A percentile compares a stretch with the other conserved stretches of the same genome.
phyloP scores from a whole-genome alignment of 1,284 basidiomycete genomes.

The Sutorius eximius region DNA sequence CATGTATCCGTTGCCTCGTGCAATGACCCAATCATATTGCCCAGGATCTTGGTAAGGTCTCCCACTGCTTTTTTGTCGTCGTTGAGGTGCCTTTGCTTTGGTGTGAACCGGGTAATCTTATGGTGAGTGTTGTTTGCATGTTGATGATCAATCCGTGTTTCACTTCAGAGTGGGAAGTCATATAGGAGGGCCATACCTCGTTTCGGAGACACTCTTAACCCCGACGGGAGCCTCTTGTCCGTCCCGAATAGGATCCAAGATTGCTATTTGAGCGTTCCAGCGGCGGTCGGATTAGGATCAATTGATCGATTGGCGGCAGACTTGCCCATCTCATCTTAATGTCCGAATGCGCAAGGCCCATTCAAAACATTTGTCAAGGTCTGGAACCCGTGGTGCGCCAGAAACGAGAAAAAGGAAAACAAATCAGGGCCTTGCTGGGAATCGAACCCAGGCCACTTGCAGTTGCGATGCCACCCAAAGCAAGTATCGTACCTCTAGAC shows the following conservation, averaged over 20 bases:
- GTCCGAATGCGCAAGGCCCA: neutral
- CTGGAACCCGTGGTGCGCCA: no score
- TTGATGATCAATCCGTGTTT: neutral
- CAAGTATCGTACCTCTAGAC: constrained; percentile 51
- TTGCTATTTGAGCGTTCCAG: neutral
- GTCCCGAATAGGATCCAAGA: neutral
- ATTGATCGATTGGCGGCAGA: neutral
- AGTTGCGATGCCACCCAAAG: constrained; percentile 38
- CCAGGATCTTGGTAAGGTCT: neutral
- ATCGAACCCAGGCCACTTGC: constrained; percentile 50
- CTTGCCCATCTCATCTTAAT: neutral
- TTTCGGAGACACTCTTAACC: neutral
- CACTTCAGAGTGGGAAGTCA: no score
- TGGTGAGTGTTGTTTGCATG: neutral
- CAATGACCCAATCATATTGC: neutral
- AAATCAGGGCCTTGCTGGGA: constrained; percentile 40
- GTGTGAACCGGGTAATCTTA: neutral
- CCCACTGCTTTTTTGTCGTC: neutral
- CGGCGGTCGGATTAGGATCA: neutral
- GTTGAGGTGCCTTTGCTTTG: neutral
- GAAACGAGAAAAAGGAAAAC: neutral
- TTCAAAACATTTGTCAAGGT: no score
- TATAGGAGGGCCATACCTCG: neutral
- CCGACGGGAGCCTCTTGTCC: neutral
- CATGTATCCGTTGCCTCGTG: no score